Percentiles rank a stretch among this genome's conserved stretches.
phyloP scores from a whole-genome alignment of 2,329 filamentous ascomycete species.

The Chrysosporium keratinophilum region DNA sequence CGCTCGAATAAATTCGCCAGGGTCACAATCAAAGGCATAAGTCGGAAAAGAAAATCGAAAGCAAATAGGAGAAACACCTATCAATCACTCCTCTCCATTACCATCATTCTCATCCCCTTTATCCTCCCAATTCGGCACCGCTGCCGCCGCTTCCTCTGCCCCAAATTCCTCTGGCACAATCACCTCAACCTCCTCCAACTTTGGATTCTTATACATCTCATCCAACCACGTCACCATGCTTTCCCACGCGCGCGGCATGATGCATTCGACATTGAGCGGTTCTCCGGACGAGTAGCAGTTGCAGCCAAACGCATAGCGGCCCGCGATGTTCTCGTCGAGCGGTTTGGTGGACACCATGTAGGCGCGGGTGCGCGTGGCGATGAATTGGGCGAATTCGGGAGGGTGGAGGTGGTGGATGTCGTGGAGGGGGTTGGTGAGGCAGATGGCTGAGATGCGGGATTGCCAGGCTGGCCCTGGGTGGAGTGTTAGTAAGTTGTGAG shows the following conservation, averaged over 20 bases:
- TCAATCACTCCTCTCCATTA: background rate
- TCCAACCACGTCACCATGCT: constrained; percentile 52
- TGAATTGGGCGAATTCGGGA: constrained; percentile 24
- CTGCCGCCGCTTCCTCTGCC: background rate
- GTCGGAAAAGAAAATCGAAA: background rate
- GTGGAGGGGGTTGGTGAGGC: constrained; percentile 32
- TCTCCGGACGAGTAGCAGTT: constrained; percentile 62
- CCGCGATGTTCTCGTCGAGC: constrained; percentile 45
- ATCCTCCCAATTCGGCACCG: background rate
- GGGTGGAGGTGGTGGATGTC: constrained; percentile 22
- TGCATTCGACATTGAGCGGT: constrained; percentile 47
- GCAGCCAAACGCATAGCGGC: constrained; percentile 49
- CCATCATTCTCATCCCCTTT: background rate
- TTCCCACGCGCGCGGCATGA: constrained; percentile 48
- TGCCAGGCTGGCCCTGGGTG: constrained; percentile 33
- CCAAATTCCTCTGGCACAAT: constrained; percentile 14
- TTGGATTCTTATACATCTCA: constrained; percentile 20
- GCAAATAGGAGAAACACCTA: background rate
- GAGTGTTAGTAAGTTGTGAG: background rate
- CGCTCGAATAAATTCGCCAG: background rate
- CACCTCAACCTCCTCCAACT: constrained; percentile 18
- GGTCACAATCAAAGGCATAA: background rate
- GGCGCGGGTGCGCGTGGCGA: constrained; percentile 48
- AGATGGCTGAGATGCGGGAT: constrained; percentile 32
- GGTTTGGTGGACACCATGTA: constrained; percentile 49